phyloP scores from a whole-genome alignment of 2,329 filamentous ascomycete species.

The Phaeomoniella chlamydospora region DNA sequence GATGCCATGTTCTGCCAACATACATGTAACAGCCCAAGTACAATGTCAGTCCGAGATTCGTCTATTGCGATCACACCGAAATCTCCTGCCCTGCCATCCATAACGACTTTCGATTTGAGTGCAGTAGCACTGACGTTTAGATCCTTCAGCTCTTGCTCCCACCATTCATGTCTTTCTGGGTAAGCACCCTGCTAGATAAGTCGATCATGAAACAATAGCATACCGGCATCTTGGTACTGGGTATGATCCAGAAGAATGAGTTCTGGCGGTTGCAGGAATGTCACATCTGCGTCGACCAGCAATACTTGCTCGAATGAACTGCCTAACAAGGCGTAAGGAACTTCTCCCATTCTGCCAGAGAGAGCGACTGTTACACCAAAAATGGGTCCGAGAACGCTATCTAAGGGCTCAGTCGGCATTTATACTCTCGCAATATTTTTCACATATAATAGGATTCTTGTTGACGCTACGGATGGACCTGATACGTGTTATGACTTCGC shows the following conservation, averaged over 20 bases:
- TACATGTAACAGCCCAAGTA: slow-evolving; percentile 25
- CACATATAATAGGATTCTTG: too few relatives aligned
- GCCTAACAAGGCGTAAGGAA: slow-evolving; percentile 8
- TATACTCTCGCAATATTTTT: too few relatives aligned
- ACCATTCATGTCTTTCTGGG: slow-evolving; percentile 8
- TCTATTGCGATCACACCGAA: slow-evolving; percentile 27
- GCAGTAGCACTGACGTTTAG: slow-evolving; percentile 15
- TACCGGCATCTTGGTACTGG: slow-evolving; percentile 5
- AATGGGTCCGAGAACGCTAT: too few relatives aligned
- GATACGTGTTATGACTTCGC: background rate
- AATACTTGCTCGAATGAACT: slow-evolving; percentile 9
- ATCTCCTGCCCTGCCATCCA: slow-evolving; percentile 25
- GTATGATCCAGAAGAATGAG: slow-evolving; percentile 5
- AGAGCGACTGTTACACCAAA: too few relatives aligned
- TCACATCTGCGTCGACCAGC: slow-evolving; percentile 9
- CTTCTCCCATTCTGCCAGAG: too few relatives aligned
- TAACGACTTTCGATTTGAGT: slow-evolving; percentile 22
- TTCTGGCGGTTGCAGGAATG: slow-evolving; percentile 9
- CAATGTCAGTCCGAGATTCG: slow-evolving; percentile 21
- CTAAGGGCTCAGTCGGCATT: too few relatives aligned
- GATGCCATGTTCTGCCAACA: slow-evolving; percentile 28
- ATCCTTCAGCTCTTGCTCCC: slow-evolving; percentile 16
- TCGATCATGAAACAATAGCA: slow-evolving; percentile 8
- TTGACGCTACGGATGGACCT: background rate
- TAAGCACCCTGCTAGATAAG: slow-evolving; percentile 6